Percentiles rank a stretch among this genome's conserved stretches.
These are phyloP conservation scores for Mycena haematopus DNA, from an alignment of 768 basidiomycete genomes.

Conservation along the genomic window DNA sequence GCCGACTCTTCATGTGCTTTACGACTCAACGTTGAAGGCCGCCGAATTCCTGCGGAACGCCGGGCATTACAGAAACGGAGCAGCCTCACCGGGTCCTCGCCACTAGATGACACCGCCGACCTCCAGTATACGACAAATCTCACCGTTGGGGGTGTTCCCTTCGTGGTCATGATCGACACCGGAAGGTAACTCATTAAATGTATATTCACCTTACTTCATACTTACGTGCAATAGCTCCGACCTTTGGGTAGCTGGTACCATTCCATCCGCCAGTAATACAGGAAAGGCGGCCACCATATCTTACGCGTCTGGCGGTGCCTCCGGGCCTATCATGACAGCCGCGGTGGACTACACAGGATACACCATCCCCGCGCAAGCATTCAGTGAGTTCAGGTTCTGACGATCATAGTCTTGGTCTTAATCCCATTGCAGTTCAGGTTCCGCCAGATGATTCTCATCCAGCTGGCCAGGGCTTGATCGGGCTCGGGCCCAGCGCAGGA, in stretches of 20 bases:
- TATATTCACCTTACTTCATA: neutral
- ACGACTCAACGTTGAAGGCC: constrained; percentile 39
- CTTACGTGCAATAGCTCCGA: constrained; percentile 59
- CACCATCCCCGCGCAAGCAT: constrained; percentile 69
- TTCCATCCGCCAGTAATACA: constrained; percentile 58
- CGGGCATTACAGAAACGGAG: constrained; percentile 33
- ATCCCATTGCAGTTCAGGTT: constrained; percentile 43
- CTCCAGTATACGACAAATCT: constrained; percentile 77
- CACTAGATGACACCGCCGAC: constrained; percentile 71
- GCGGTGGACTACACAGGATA: constrained; percentile 60
- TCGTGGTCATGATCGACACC: constrained; percentile 75
- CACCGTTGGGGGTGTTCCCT: constrained; percentile 62
- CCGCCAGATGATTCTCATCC: constrained; percentile 63
- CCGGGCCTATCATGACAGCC: constrained; percentile 64
- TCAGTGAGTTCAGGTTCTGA: constrained; percentile 49
- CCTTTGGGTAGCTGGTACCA: constrained; percentile 67
- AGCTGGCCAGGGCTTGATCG: constrained; percentile 75
- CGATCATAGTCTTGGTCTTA: neutral
- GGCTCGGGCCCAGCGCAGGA: constrained; percentile 79
- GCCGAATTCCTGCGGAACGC: constrained; percentile 48
- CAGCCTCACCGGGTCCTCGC: constrained; percentile 40
- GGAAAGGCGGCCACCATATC: constrained; percentile 61
- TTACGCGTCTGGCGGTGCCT: constrained; percentile 74
- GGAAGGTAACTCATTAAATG: constrained; percentile 59
- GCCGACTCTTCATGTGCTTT: constrained; percentile 44